Conservation (phyloP, 179 eudicot genomes). For the Amaranthus tricolor region DNA sequence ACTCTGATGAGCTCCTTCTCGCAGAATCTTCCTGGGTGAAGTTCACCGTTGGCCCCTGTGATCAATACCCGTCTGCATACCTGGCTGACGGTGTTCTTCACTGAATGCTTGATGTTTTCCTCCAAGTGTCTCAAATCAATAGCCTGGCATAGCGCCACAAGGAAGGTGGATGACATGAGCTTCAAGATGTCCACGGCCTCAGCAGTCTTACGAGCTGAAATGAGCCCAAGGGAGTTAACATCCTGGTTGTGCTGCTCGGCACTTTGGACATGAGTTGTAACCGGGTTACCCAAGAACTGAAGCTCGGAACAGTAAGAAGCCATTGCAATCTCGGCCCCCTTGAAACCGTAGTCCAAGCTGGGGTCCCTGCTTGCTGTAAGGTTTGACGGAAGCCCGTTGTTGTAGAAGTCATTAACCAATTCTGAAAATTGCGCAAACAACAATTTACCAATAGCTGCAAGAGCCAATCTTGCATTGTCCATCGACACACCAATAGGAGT, state of each 20-base stretch:
- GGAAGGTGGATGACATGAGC: conserved; percentile 49
- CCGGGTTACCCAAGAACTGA: conserved; percentile 47
- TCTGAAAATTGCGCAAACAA: conserved; percentile 37
- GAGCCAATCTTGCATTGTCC: conserved; percentile 52
- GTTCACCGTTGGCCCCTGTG: conserved; percentile 35
- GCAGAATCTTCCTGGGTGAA: conserved; percentile 45
- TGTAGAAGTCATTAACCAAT: conserved; percentile 48
- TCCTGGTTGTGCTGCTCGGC: conserved; percentile 56
- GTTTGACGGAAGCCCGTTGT: conserved; percentile 55
- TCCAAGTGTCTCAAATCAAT: conserved; percentile 51
- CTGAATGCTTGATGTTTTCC: conserved; percentile 40
- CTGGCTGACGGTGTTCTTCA: conserved; percentile 39
- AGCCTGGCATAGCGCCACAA: conserved; percentile 54
- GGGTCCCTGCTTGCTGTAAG: conserved; percentile 50
- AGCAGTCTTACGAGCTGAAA: conserved; percentile 46
- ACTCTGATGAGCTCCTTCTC: conserved; percentile 44
- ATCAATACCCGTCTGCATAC: conserved; percentile 37
- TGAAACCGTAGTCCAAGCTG: conserved; percentile 44
- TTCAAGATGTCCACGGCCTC: conserved; percentile 48
- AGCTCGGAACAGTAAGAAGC: conserved; percentile 49
- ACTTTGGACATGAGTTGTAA: conserved; percentile 56
- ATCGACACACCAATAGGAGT: conserved; percentile 61
- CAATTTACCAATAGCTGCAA: conserved; percentile 50
- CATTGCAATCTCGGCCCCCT: conserved; percentile 47
- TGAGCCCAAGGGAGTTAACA: conserved; percentile 45